Base-by-base conservation (phyloP, 495 filamentous ascomycete genomes). In the Parathielavia appendiculata region DNA sequence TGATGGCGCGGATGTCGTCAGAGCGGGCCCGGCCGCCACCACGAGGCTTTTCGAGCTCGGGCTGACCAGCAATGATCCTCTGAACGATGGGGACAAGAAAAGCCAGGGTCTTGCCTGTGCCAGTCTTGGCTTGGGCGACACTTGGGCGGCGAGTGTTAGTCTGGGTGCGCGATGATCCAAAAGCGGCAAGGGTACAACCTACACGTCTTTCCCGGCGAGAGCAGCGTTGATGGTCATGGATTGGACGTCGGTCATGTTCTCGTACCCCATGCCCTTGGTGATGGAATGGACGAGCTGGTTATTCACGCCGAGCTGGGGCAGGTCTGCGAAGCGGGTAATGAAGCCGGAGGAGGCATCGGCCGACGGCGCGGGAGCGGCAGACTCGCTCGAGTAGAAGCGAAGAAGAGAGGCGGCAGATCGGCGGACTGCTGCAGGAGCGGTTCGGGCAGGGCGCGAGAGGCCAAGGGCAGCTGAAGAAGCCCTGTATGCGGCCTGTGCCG, bases 241-340 rank as follows among this genome's bases (percentile, higher is more conserved):
- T 65, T 98, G 93, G n/a, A 98, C 92, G 10, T 91, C 83, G 4
- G 93, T 97, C 92, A 98, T 96, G 40, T 79, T 86, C 22, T 87
- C 79, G 63, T 95, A 81, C 4, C 78, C 73, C 88, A 97, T 93
- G 19, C 82, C 79, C 22, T 80, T 59, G 0, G 83, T 89, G 63
- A 97, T 83, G 44, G 85, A 83, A 8, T 77, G 59, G 56, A 96
- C 79, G 47, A 97, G 71, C 36, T 72, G 75, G 5, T 68, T 60
- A 63, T 92, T 73, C 35, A 97, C 83, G 14, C 81, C 81, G 23
- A 82, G 70, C 5, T 77, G 73, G 26, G 70, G 71, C 32, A 98
- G 75, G 39, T 96, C 84, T 4, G 75, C 65, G 67, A 98, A 98
- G 40, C 76, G 76, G 19, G 85, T 87, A 64, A 90, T 69, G 35